Conservation (phyloP, 2,329 filamentous ascomycete genomes). For the Hymenoscyphus occultus region DNA sequence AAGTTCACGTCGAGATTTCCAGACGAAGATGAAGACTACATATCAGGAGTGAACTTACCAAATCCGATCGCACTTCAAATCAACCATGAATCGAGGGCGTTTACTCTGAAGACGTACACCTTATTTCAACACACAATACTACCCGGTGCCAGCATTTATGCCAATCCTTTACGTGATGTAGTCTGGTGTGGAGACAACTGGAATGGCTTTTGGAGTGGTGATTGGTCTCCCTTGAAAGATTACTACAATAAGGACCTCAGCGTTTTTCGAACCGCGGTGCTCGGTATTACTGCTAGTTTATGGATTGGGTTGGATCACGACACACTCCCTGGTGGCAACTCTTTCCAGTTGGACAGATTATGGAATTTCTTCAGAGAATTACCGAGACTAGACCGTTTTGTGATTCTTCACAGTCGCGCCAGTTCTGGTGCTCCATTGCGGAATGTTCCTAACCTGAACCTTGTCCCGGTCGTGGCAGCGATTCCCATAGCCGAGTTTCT, state of each 20-base stretch:
- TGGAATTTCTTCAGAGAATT: not conserved
- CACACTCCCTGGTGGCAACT: not conserved
- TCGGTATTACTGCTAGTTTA: not conserved
- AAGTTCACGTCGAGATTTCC: not conserved
- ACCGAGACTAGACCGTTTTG: not conserved
- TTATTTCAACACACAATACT: not conserved
- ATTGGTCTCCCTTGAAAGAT: not conserved
- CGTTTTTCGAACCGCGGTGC: not conserved
- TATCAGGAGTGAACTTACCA: not conserved
- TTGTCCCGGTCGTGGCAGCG: not conserved
- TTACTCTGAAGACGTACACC: not conserved
- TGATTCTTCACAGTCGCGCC: too few species aligned
- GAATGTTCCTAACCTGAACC: not conserved
- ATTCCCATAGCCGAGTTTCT: not conserved
- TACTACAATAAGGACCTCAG: not conserved
- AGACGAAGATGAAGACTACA: not conserved
- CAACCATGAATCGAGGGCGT: not conserved
- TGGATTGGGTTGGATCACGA: too few species aligned
- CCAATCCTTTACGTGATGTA: not conserved
- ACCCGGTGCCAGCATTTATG: not conserved
- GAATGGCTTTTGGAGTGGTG: not conserved
- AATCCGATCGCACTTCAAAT: not conserved
- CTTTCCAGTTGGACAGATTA: not conserved
- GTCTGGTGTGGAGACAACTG: not conserved
- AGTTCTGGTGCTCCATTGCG: not conserved